phyloP scores from a whole-genome alignment of 2,329 filamentous ascomycete species.

The Aschersonia sp. region DNA sequence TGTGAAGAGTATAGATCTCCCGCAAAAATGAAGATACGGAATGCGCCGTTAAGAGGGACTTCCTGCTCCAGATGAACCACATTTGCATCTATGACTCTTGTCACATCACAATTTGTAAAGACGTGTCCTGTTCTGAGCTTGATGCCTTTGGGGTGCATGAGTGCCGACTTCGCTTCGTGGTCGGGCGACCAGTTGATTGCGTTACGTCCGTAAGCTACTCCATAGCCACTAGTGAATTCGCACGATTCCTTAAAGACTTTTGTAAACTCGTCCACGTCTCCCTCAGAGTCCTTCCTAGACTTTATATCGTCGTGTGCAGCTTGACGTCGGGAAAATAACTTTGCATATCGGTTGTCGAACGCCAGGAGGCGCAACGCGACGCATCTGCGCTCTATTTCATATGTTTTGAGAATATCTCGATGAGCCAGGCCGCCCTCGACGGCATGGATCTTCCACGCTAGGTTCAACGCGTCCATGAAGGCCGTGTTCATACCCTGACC shows the following conservation, averaged over 20 bases:
- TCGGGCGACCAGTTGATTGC: conserved; percentile 66
- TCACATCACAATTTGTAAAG: conserved; percentile 67
- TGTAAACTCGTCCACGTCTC: conserved; percentile 58
- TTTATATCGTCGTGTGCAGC: conserved; percentile 61
- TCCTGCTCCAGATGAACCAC: conserved; percentile 84
- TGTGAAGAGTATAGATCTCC: conserved; percentile 47
- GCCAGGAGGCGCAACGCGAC: conserved; percentile 72
- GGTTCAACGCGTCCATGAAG: conserved; percentile 69
- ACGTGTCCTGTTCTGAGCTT: conserved; percentile 61
- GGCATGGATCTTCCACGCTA: conserved; percentile 92
- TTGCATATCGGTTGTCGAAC: conserved; percentile 83
- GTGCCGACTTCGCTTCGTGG: conserved; percentile 55
- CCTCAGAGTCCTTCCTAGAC: conserved; percentile 12
- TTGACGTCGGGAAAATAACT: conserved; percentile 69
- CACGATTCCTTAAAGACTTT: conserved; percentile 83
- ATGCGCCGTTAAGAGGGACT: conserved; percentile 75
- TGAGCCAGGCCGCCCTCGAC: conserved; percentile 73
- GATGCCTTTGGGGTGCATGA: conserved; percentile 52
- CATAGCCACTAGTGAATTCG: conserved; percentile 87
- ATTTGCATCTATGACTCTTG: conserved; percentile 76
- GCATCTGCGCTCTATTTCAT: conserved; percentile 72
- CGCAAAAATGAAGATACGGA: conserved; percentile 76
- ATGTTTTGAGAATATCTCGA: conserved; percentile 64
- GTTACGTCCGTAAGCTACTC: conserved; percentile 74
- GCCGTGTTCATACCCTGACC: conserved; percentile 72